phyloP scores from a whole-genome alignment of 345 rosid genomes.

The Eucalyptus dawsonii region DNA sequence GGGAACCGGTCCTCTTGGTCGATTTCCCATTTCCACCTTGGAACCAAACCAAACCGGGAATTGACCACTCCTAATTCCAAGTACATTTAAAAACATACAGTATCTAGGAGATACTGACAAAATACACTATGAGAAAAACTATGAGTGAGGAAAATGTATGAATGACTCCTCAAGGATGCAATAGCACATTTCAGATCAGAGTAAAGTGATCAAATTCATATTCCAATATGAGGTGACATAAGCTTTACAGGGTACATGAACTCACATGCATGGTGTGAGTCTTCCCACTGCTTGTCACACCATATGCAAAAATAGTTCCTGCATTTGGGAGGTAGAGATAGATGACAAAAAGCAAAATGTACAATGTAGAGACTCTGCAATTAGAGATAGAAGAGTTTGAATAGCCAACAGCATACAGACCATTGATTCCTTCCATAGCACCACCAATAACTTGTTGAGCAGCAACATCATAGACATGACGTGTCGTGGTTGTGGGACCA shows the following conservation, averaged over 20 bases:
- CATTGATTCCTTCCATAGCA: slow-evolving; percentile 95
- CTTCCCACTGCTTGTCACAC: slow-evolving; percentile 99
- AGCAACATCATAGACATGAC: slow-evolving; percentile 96
- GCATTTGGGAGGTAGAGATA: not conserved
- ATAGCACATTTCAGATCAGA: not conserved
- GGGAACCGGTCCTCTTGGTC: no score
- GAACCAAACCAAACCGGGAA: no score
- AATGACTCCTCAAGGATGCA: not conserved
- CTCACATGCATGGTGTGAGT: slow-evolving; percentile 99
- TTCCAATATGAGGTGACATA: not conserved
- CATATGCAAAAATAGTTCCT: slow-evolving; percentile 99
- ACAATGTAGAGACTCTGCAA: not conserved
- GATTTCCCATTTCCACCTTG: no score
- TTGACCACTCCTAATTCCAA: no score
- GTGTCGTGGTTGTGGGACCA: slow-evolving; percentile 99
- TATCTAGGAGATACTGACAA: not conserved
- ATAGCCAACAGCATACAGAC: slow-evolving; percentile 14
- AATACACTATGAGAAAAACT: not conserved
- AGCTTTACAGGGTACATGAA: not conserved
- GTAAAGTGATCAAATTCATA: not conserved
- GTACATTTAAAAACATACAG: not conserved
- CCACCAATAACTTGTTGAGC: slow-evolving; percentile 94
- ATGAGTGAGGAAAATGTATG: not conserved
- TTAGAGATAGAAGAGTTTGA: not conserved
- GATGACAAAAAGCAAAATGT: not conserved